phyloP scores from a whole-genome alignment of 169 alveolate genomes.

The Plasmodium vinckei region DNA sequence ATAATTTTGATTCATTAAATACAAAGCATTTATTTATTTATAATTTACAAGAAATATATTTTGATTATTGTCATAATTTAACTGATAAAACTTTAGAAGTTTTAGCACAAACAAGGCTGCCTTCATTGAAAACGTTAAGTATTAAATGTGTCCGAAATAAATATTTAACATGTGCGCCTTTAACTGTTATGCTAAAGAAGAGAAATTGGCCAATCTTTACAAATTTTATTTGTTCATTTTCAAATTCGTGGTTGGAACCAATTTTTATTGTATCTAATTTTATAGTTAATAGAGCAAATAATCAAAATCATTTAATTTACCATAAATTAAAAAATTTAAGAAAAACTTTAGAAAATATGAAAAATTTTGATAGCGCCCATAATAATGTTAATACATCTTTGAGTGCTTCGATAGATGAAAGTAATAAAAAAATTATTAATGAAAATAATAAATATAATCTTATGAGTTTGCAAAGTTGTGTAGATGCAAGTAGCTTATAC shows the following conservation, averaged over 20 bases:
- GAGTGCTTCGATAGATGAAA: slow-evolving; percentile 19
- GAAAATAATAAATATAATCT: slow-evolving; percentile 24
- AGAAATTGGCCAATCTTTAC: slow-evolving; percentile 89
- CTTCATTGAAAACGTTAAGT: slow-evolving; percentile 86
- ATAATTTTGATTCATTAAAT: slow-evolving; percentile 68
- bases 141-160: slow-evolving; percentile 88
- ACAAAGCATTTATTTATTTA: slow-evolving; percentile 82
- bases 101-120: slow-evolving; percentile 88
- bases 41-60: slow-evolving; percentile 82
- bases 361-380: slow-evolving; percentile 44
- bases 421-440: slow-evolving; percentile 11
- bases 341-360: slow-evolving; percentile 77
- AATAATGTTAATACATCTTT: not conserved
- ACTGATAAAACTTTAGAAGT: slow-evolving; percentile 90
- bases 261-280: slow-evolving; percentile 86
- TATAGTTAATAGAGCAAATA: slow-evolving; percentile 81
- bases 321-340: slow-evolving; percentile 77
- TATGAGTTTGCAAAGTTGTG: slow-evolving; percentile 15
- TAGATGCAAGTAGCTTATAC: slow-evolving; percentile 19
- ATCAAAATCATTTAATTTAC: slow-evolving; percentile 75
- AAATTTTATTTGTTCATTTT: slow-evolving; percentile 86
- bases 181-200: slow-evolving; percentile 78
- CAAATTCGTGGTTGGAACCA: slow-evolving; percentile 88
- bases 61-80: slow-evolving; percentile 89
- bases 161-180: slow-evolving; percentile 86